Percentiles rank a stretch among this genome's conserved stretches.
These are phyloP conservation scores for Penicillium lagena DNA, from an alignment of 495 filamentous ascomycete genomes.

Conservation along the genomic window DNA sequence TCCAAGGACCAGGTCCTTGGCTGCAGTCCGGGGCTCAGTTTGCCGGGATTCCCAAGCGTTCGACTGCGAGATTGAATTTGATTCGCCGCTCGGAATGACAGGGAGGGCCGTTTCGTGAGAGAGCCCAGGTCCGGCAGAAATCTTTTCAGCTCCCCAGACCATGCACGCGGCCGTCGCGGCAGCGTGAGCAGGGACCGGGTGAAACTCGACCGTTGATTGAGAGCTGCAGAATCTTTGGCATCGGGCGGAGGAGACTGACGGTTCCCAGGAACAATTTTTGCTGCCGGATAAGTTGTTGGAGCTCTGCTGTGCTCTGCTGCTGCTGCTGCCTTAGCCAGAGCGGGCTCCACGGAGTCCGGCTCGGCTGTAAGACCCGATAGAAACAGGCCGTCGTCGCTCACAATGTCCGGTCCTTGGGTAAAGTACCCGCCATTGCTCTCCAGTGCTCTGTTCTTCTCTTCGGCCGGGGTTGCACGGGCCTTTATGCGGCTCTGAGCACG, in stretches of 20 bases:
- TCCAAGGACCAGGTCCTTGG: constrained; percentile 8
- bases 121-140: constrained; percentile 38
- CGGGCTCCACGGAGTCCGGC: constrained; percentile 19
- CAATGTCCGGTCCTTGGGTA: constrained; percentile 24
- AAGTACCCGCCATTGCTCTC: constrained; percentile 52
- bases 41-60: constrained; percentile 10
- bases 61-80: constrained; percentile 25
- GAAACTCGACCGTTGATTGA: constrained; percentile 25
- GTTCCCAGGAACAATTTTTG: neutral
- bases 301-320: neutral
- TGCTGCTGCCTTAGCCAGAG: neutral
- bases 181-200: constrained; percentile 35
- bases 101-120: constrained; percentile 42
- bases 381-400: constrained; percentile 25
- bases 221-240: constrained; percentile 7
- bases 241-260: constrained; percentile 1
- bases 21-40: neutral
- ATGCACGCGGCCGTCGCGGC: constrained; percentile 32
- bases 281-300: neutral
- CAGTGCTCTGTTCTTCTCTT: constrained; percentile 68
- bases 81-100: constrained; percentile 31
- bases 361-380: constrained; percentile 27
- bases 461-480: constrained; percentile 62
- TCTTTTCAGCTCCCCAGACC: constrained; percentile 37
- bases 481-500: constrained; percentile 64